Evolutionary conservation across 176 grass and related monocot species (phyloP).

Genomic region (Zizania latifolia): DNA sequence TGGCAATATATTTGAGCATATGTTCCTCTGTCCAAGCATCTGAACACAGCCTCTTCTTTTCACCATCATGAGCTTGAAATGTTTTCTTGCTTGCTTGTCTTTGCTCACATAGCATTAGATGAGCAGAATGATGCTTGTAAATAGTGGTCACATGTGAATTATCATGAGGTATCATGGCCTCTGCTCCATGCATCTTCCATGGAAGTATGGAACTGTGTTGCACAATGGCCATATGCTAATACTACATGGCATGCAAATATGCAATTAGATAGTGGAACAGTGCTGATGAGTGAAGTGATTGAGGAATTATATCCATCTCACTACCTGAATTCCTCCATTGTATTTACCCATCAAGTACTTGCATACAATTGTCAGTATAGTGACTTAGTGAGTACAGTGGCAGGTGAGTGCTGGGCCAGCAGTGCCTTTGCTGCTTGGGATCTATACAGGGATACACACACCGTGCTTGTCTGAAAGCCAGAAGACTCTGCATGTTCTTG

Average conservation of each 20-base stretch:
- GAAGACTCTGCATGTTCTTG: no score
- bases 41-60: not conserved
- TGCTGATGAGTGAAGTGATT: not conserved
- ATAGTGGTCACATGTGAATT: not conserved
- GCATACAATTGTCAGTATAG: no score
- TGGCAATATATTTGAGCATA: not conserved
- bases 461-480: no score
- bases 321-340: no score
- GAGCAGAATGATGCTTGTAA: constrained; percentile 14
- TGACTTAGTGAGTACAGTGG: no score
- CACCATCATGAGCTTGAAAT: constrained; percentile 3
- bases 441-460: no score
- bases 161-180: constrained; percentile 5
- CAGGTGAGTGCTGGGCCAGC: no score
- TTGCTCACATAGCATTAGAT: not conserved
- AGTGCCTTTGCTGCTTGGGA: no score
- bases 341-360: no score
- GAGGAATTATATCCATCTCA: not conserved
- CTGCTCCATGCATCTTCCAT: constrained; percentile 10
- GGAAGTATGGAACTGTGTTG: not conserved
- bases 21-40: constrained; percentile 3
- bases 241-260: no score
- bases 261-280: not conserved
- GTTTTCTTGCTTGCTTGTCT: not conserved
- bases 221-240: not conserved